Evolutionary conservation across 2,329 filamentous ascomycete genomes (phyloP).

Genomic region (Beauveria bassiana): DNA sequence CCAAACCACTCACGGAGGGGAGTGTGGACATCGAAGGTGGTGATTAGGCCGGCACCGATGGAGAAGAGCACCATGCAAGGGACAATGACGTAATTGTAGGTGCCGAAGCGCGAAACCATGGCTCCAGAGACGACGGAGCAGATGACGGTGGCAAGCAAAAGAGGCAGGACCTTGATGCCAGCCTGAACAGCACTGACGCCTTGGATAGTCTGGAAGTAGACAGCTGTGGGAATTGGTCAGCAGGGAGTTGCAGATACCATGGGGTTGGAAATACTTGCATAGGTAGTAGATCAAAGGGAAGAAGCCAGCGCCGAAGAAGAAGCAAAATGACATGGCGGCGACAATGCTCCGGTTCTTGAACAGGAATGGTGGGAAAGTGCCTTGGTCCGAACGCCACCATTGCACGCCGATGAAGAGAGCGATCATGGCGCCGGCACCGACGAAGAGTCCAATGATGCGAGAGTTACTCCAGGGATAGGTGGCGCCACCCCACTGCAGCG

Average conservation of each 20-base stretch:
- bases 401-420: constrained; percentile 40
- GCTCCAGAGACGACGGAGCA: constrained; percentile 17
- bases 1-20: constrained; percentile 32
- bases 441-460: constrained; percentile 43
- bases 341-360: constrained; percentile 35
- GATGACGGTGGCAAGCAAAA: constrained; percentile 11
- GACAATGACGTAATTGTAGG: constrained; percentile 33
- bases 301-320: constrained; percentile 44
- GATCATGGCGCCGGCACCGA: constrained; percentile 38
- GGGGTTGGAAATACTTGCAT: neutral
- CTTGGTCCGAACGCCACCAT: constrained; percentile 32
- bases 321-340: constrained; percentile 34
- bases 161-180: constrained; percentile 16
- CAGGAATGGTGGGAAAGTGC: constrained; percentile 39
- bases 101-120: constrained; percentile 27
- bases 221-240: constrained; percentile 29
- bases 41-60: constrained; percentile 31
- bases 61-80: constrained; percentile 21
- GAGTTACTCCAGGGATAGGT: constrained; percentile 42
- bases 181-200: constrained; percentile 25
- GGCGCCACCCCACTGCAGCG: constrained; percentile 49
- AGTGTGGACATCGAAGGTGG: constrained; percentile 29
- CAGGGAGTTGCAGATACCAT: constrained; percentile 48
- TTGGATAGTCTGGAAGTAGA: constrained; percentile 34
- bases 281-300: constrained; percentile 46